phyloP scores from a whole-genome alignment of 371 early-diverging fungal genomes.

The Mucor ambiguus region DNA sequence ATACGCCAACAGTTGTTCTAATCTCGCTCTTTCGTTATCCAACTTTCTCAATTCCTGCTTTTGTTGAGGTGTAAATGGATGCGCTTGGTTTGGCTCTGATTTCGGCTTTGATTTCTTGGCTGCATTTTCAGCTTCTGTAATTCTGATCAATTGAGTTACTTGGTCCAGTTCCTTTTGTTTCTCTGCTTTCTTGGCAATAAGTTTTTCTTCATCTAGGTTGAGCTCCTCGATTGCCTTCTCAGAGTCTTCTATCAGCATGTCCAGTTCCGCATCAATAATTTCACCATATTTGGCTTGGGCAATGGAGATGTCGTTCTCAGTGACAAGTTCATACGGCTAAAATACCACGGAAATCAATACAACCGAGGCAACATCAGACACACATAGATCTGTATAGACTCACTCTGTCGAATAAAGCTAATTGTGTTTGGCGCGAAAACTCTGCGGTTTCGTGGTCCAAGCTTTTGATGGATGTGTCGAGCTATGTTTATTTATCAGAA shows the following conservation, averaged over 20 bases:
- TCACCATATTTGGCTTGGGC: neutral
- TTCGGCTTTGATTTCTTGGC: neutral
- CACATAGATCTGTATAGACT: neutral
- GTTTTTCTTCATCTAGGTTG: neutral
- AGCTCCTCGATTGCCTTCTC: neutral
- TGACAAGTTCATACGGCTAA: constrained; percentile 13
- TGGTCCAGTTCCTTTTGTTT: neutral
- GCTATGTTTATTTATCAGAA: neutral
- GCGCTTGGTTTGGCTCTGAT: neutral
- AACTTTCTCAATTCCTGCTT: neutral
- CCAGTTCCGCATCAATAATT: neutral
- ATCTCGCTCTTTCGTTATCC: neutral
- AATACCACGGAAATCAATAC: neutral
- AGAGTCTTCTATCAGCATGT: neutral
- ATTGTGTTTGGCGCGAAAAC: neutral
- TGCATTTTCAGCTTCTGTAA: neutral
- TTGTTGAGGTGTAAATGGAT: neutral
- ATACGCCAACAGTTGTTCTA: neutral
- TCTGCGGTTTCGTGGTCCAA: neutral
- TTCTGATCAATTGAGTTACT: neutral
- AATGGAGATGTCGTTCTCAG: constrained; percentile 2
- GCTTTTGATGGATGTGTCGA: neutral
- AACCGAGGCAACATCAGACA: neutral
- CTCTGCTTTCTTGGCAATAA: neutral
- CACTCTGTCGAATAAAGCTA: neutral